These are phyloP conservation scores for Eragrostis nindensis DNA, from an alignment of 176 grass and related monocot species.

Conservation along the genomic window DNA sequence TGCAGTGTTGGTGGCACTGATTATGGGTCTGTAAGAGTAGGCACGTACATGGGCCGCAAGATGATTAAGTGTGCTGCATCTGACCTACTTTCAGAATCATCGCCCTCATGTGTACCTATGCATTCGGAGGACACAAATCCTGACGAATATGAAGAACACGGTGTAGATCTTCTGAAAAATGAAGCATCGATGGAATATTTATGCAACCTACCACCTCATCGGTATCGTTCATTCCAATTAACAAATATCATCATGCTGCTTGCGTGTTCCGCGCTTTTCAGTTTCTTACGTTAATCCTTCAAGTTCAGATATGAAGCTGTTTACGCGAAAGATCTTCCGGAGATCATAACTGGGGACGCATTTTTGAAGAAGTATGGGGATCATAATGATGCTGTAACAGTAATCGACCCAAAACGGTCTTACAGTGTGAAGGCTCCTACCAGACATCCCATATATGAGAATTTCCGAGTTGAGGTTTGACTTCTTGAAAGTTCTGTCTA, in stretches of 20 bases:
- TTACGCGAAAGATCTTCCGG: constrained; percentile 82
- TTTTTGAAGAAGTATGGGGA: constrained; percentile 82
- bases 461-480: constrained; percentile 86
- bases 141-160: constrained; percentile 84
- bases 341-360: constrained; percentile 59
- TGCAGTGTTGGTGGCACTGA: constrained; percentile 95
- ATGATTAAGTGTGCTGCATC: constrained; percentile 85
- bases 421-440: constrained; percentile 89
- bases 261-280: neutral
- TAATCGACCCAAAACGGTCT: constrained; percentile 68
- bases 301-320: constrained; percentile 78
- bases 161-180: constrained; percentile 76
- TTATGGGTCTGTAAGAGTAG: constrained; percentile 95
- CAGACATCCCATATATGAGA: constrained; percentile 93
- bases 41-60: constrained; percentile 90
- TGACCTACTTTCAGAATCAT: constrained; percentile 55
- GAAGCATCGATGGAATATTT: constrained; percentile 89
- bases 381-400: constrained; percentile 80
- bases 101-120: constrained; percentile 32
- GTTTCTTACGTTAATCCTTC: constrained; percentile 20
- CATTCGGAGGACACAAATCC: constrained; percentile 47
- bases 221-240: constrained; percentile 45
- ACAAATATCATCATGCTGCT: constrained; percentile 2
- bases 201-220: constrained; percentile 86
- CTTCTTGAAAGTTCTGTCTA: constrained; percentile 8